Conservation (phyloP, 225 moss, liverwort and hornwort species). For the Marchantia paleacea region DNA sequence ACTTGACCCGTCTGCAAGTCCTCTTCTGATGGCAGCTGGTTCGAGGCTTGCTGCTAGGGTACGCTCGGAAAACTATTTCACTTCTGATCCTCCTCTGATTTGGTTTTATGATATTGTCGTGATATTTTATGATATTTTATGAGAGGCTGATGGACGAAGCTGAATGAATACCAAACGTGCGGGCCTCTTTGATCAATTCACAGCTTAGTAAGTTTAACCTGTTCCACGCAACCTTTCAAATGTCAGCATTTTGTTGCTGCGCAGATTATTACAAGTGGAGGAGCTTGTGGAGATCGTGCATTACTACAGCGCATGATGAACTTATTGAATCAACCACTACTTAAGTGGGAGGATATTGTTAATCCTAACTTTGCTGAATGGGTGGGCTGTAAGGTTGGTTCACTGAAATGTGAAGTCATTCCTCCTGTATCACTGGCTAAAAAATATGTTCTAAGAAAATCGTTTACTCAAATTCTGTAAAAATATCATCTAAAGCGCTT, state of each 20-base stretch:
- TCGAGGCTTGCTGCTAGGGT: constrained; percentile 94
- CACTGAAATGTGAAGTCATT: not conserved
- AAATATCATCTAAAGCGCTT: not conserved
- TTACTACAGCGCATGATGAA: constrained; percentile 85
- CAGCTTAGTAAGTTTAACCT: not conserved
- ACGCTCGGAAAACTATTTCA: constrained; percentile 19
- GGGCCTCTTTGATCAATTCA: not conserved
- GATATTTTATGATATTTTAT: no score
- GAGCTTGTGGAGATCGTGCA: constrained; percentile 76
- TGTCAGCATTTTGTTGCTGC: not conserved
- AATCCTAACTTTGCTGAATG: constrained; percentile 93
- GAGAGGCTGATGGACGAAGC: no score
- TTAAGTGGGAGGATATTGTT: constrained; percentile 91
- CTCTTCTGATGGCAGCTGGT: constrained; percentile 84
- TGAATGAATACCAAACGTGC: no score
- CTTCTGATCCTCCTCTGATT: no score
- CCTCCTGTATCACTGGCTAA: not conserved
- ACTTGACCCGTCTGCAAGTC: constrained; percentile 83
- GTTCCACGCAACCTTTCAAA: not conserved
- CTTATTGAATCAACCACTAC: constrained; percentile 72
- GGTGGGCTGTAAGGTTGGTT: constrained; percentile 86
- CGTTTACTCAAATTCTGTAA: not conserved
- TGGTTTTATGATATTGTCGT: no score
- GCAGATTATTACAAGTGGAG: constrained; percentile 89
- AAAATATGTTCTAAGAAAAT: not conserved